Evolutionary conservation across 306 rosid genomes (phyloP), one percentile per base, ranked within the genome.

Genomic region (Rosa chinensis): DNA sequence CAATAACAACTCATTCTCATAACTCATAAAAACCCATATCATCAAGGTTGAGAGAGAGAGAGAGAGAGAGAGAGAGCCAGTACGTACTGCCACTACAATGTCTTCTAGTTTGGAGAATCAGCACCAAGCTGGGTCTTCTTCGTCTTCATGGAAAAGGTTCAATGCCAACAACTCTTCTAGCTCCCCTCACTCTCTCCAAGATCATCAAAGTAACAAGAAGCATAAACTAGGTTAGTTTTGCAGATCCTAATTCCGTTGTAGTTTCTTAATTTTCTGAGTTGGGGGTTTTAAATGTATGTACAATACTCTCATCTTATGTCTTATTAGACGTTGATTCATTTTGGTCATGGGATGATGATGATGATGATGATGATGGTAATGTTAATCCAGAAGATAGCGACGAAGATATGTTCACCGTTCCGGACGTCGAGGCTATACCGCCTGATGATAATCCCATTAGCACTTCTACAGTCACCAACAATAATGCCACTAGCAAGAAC

Each of bases 341-440:
- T 58, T 56, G 77, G 67, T 39, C 49, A 40, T 28, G 58, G 47
- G 78, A 74, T 74, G 78, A 74, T 61, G 78, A 37, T 50, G 62
- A 72, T 50, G 61, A 72, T 45, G 74, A 53, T 72, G 62, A 10
- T 52, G 64, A 39, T 35, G 80, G 32, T 21, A n/a, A 39, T 62
- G 1, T 11, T 66, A 4, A 11, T 72, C 11, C 84, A 88, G 90
- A 88, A 58, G 91, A 88, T 40, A 88, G 94, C 37, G 92, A 90
- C 84, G 94, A 88, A 50, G 94, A 88, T 58, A 72, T 90, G 84
- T 90, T 88, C 82, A 86, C 86, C 25, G 92, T 89, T 72, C 92
- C 92, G 11, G 92, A 89, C 52, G 82, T 85, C 78, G 90, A 87
- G 76, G 87, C 74, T 8, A 13, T 70, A 3, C 52, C 44, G 17